A percentile compares a stretch with the other conserved stretches of the same genome.
These are phyloP conservation scores for Sparassis latifolia DNA, from an alignment of 1,284 basidiomycete species.

Conservation along the genomic window DNA sequence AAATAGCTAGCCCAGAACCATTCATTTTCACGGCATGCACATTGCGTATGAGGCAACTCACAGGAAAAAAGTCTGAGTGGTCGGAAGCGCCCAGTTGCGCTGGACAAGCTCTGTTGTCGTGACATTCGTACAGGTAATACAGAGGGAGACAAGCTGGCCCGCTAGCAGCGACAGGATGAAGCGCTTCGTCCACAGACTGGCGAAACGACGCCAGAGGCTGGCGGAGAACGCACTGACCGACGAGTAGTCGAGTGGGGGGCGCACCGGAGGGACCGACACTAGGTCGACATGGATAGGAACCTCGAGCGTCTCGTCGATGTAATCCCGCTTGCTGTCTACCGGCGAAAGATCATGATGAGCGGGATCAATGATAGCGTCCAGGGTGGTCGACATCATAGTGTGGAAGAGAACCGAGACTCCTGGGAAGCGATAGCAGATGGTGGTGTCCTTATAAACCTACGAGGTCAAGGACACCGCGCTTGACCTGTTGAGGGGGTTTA, in stretches of 20 bases:
- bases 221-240: conserved; percentile 43
- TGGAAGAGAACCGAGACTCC: no score
- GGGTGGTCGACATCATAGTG: no score
- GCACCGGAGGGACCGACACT: conserved; percentile 2
- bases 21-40: background rate
- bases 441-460: no score
- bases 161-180: conserved; percentile 64
- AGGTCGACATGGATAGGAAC: conserved; percentile 4
- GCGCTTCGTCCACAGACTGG: conserved; percentile 66
- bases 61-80: conserved; percentile 79
- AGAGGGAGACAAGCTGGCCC: conserved; percentile 79
- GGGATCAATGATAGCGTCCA: no score
- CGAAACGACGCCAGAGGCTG: conserved; percentile 53
- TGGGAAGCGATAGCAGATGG: no score
- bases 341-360: no score
- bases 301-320: conserved; percentile 9
- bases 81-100: conserved; percentile 68
- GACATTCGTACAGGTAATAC: conserved; percentile 82
- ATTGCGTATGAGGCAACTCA: conserved; percentile 30
- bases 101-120: conserved; percentile 71
- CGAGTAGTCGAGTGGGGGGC: conserved; percentile 57
- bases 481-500: no score
- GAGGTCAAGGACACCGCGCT: no score
- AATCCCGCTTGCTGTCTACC: conserved; percentile 7
- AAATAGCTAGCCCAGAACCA: conserved; percentile 53